Conservation (phyloP, 805 yeast genomes). For the Vanderwaltozyma tropicalis region DNA sequence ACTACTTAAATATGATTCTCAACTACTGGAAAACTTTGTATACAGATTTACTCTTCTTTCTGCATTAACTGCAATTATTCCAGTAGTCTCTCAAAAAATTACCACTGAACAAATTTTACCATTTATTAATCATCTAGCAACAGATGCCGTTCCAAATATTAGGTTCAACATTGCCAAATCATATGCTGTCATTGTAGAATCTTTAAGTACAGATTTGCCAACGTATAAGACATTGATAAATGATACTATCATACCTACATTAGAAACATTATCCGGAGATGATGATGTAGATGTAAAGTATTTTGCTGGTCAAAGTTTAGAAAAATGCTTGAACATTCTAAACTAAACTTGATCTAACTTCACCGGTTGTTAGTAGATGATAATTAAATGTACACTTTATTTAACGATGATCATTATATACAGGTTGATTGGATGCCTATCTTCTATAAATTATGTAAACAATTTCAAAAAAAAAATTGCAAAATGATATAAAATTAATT, state of each 20-base stretch:
- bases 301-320: slow-evolving; percentile 62
- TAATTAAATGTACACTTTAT: too few species aligned
- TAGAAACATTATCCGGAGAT: slow-evolving; percentile 59
- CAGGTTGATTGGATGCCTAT: too few species aligned
- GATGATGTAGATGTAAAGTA: slow-evolving; percentile 82
- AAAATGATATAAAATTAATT: too few species aligned
- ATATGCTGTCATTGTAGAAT: slow-evolving; percentile 49
- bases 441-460: neutral
- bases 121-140: slow-evolving; percentile 58
- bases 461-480: neutral
- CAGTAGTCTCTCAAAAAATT: slow-evolving; percentile 51
- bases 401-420: too few species aligned
- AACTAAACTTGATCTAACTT: too few species aligned
- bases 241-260: slow-evolving; percentile 48
- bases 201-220: slow-evolving; percentile 29
- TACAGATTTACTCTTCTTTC: slow-evolving; percentile 86
- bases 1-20: slow-evolving; percentile 43
- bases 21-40: slow-evolving; percentile 54
- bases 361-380: too few species aligned
- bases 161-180: slow-evolving; percentile 92
- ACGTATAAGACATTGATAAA: slow-evolving; percentile 31
- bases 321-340: slow-evolving; percentile 18
- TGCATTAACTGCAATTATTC: slow-evolving; percentile 70
- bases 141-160: slow-evolving; percentile 87
- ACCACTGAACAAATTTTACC: slow-evolving; percentile 65